phyloP scores from a whole-genome alignment of 2,329 filamentous ascomycete genomes.

The Colletotrichum gigasporum region DNA sequence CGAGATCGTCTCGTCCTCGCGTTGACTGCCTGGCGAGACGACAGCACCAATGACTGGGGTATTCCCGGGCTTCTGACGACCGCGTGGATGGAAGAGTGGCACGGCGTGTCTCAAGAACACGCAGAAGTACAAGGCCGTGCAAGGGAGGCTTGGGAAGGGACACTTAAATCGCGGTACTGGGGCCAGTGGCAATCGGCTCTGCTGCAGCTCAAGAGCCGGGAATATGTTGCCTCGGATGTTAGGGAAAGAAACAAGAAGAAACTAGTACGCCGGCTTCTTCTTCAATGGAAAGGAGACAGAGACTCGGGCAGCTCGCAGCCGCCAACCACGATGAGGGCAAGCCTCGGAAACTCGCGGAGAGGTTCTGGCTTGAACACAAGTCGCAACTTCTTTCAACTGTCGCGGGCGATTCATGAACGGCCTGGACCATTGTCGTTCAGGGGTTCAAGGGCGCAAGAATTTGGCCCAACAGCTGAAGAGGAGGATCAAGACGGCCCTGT shows the following conservation, averaged over 20 bases:
- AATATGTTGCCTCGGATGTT: constrained; percentile 30
- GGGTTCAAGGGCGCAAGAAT: constrained; percentile 5
- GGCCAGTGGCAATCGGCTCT: constrained; percentile 30
- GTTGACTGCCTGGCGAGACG: constrained; percentile 15
- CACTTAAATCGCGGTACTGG: constrained; percentile 26
- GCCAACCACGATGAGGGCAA: constrained; percentile 4
- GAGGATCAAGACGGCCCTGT: constrained; percentile 24
- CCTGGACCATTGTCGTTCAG: constrained; percentile 6
- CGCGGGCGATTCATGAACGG: constrained; percentile 13
- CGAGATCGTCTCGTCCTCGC: not conserved
- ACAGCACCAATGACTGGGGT: constrained; percentile 8
- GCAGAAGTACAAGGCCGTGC: not conserved
- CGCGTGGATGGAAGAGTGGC: constrained; percentile 32
- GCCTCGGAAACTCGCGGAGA: constrained; percentile 8
- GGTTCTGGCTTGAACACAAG: not conserved
- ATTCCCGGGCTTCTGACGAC: constrained; percentile 15
- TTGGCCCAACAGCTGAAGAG: constrained; percentile 12
- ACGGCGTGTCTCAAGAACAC: constrained; percentile 6
- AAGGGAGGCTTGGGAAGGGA: constrained; percentile 6
- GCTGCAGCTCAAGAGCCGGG: constrained; percentile 31
- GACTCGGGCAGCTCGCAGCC: not conserved
- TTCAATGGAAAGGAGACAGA: constrained; percentile 22
- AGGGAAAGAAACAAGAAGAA: constrained; percentile 29
- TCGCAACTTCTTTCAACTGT: constrained; percentile 16
- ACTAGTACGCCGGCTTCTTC: constrained; percentile 19